Evolutionary conservation across 768 basidiomycete genomes (phyloP).

Genomic region (Boletus eberwhitei): DNA sequence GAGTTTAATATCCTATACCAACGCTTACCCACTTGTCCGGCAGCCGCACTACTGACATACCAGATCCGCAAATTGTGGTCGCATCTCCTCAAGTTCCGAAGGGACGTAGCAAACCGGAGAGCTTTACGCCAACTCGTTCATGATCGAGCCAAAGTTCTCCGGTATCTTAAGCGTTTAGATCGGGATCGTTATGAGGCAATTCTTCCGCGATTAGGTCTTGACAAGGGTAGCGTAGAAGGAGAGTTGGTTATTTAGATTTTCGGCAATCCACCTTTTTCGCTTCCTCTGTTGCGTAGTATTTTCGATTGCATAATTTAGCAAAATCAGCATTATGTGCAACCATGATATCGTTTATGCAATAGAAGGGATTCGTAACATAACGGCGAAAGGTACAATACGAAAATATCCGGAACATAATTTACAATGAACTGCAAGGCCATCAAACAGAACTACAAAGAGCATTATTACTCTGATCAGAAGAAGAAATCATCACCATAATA

Average conservation of each 20-base stretch:
- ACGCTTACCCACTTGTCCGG: not conserved
- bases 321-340: slow-evolving; percentile 8
- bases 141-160: slow-evolving; percentile 76
- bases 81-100: slow-evolving; percentile 65
- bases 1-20: not conserved
- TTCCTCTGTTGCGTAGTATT: not conserved
- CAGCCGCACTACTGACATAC: slow-evolving; percentile 85
- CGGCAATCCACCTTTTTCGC: not conserved
- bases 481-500: slow-evolving; percentile 20
- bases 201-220: slow-evolving; percentile 72
- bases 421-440: slow-evolving; percentile 7
- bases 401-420: slow-evolving; percentile 18
- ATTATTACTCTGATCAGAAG: slow-evolving; percentile 9
- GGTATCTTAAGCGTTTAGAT: slow-evolving; percentile 67
- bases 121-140: slow-evolving; percentile 78
- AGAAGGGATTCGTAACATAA: slow-evolving; percentile 17
- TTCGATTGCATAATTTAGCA: not conserved
- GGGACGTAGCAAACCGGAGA: slow-evolving; percentile 75
- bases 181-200: slow-evolving; percentile 70
- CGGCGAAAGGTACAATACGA: slow-evolving; percentile 3
- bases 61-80: slow-evolving; percentile 79
- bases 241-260: slow-evolving; percentile 68
- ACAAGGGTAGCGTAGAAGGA: slow-evolving; percentile 80
- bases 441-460: not conserved
- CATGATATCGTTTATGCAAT: slow-evolving; percentile 6